Evolutionary conservation across 345 rosid genomes (phyloP), one percentile per base, ranked within the genome.

Genomic region (Bretschneidera sinensis): DNA sequence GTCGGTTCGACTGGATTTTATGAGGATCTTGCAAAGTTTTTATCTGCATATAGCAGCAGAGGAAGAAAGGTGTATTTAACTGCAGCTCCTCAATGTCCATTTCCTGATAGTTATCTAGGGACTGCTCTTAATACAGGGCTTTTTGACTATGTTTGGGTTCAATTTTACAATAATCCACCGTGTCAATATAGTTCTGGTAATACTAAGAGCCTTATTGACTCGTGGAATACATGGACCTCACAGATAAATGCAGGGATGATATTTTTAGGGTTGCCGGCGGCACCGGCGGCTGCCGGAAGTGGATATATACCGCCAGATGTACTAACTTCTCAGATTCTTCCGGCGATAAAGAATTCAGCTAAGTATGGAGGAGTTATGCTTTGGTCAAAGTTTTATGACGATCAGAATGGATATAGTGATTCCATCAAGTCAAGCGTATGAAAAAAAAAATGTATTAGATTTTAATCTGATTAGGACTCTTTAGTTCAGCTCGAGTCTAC

Each of bases 41-140:
- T 85, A 16, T 24, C 76, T 0, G 71, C 43, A 11, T 66, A 67
- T 35, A 73, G 81, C 61, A 51, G 31, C 2, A 34, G 24, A 22
- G 80, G 78, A 16, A 77, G 54, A 45, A 85, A 76, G 71, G 85
- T 85, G 15, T 81, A 79, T 61, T 23, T 85, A 60, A 59, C 92
- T 17, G 88, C 83, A 25, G 86, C 88, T 51, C 88, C 92, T 15
- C 86, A 85, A 20, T 83, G 92, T 72, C 86, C 82, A 33, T 85
- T 75, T 66, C 88, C 92, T 0, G 88, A 85, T 22, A 68, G 74
- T 1, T 60, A 59, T 3, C 24, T 82, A 49, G 84, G 85, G 20
- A 21, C 35, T 56, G 83, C 86, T 11, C 73, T 85, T 17, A 64
- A 74, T 48, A 81, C 86, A 11, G 80, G 52, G 16, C 76, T 77